Evolutionary conservation across 2,329 filamentous ascomycete species (phyloP), one percentile per base, ranked within the genome.

Genomic region (Colletotrichum spaethianum): DNA sequence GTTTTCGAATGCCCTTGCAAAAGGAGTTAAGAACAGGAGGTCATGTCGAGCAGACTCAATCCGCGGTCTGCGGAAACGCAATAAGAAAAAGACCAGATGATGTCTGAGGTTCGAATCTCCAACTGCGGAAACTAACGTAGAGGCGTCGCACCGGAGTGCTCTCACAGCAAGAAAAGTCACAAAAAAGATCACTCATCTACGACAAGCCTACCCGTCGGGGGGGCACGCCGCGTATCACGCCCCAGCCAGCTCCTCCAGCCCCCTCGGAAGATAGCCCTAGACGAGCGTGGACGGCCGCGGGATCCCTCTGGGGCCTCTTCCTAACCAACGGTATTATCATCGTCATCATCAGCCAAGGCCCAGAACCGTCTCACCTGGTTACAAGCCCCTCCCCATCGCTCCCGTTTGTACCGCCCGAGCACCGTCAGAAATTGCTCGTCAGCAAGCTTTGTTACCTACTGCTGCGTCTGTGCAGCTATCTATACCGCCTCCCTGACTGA

Each of bases 331-430:
- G 14, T 12, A 38, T 40, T 36, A 62, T 16, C 61, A 42, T 38
- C 64, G 38, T 52, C 69, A 72, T 72, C 65, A 69, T 69, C 69
- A 69, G 65, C 69, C 69, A 69, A 72, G 69, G 44, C 42, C 42
- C 50, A 55, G 50, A 36, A 46, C 53, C 65, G 69, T 72, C 69
- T 72, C 69, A 69, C 65, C 28, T 57, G 66, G 69, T 59, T 60
- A 44, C 69, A 72, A 60, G 59, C 65, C 28, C 67, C 67, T 14
- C 44, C 46, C 33, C 40, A 28, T 44, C 38, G 33, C 52, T 63
- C 57, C 65, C 65, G 65, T 72, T 69, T 63, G 65, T 63, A 33
- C 65, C 36, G 57, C 42, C 61, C 33, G 46, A 42, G 36, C 40
- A 55, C 55, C 57, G 20, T n/a, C 28, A 20, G 26, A 44, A 28